Conservation (phyloP, 2,329 filamentous ascomycete species). For the Dothidotthia symphoricarpi region DNA sequence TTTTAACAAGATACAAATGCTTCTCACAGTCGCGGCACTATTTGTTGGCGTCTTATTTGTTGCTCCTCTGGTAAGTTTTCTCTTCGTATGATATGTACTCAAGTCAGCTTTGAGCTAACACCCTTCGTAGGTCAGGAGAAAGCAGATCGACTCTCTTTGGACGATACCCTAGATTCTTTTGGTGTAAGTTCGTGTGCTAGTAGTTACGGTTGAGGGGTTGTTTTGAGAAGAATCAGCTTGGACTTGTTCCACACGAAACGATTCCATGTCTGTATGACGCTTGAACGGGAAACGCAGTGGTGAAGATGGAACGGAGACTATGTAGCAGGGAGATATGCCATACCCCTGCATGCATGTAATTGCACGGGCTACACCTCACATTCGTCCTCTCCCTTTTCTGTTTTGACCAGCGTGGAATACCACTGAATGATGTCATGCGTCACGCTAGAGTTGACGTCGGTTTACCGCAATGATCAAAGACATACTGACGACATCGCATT, state of each 20-base stretch:
- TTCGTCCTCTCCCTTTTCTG: too few species aligned
- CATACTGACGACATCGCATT: too few species aligned
- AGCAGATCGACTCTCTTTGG: constrained; percentile 68
- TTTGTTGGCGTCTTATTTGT: constrained; percentile 73
- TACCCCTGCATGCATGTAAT: neutral
- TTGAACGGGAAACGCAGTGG: too few species aligned
- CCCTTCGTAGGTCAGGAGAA: constrained; percentile 51
- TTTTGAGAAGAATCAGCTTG: neutral
- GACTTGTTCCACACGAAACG: too few species aligned
- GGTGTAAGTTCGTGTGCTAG: neutral
- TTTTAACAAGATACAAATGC: constrained; percentile 85
- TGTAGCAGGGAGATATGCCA: too few species aligned
- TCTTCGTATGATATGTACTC: neutral
- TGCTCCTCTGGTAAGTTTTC: constrained; percentile 70
- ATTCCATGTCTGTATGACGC: too few species aligned
- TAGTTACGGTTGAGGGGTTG: neutral
- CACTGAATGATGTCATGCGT: constrained; percentile 5
- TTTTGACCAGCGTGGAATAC: too few species aligned
- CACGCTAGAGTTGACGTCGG: too few species aligned
- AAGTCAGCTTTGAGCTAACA: constrained; percentile 11
- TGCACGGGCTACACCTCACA: too few species aligned
- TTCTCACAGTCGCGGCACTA: constrained; percentile 80
- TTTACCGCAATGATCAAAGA: too few species aligned
- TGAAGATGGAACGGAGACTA: too few species aligned
- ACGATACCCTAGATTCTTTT: constrained; percentile 36